Base-by-base conservation (phyloP, 2,329 filamentous ascomycete species). In the Sarocladium oryzae region DNA sequence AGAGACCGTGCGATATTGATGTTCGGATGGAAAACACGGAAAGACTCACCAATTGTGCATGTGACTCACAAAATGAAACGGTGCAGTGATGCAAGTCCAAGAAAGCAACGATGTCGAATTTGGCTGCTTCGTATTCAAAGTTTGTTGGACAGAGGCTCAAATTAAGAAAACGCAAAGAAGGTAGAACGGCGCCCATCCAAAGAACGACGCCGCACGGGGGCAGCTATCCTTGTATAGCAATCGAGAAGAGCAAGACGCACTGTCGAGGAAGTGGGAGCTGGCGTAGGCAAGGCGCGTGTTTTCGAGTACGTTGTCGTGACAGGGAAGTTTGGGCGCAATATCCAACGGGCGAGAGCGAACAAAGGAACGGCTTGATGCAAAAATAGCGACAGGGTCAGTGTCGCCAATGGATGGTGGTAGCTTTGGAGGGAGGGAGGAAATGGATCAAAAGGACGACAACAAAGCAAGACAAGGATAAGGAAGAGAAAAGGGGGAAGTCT, bases 311-410 rank as follows among this genome's bases (percentile, higher is more conserved):
- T 30, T 30, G 28, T 7, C 28, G 7, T 7, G 7, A 30, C 28
- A 13, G 28, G 28, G 7, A 13, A 30, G 28, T 7, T 30, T 7
- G 7, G 28, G 28, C 28, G 28, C 28, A 30, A 13, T 30, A 30
- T 7, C 28, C 28, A 30, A 30, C 7, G 13, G 28, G 28, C 8
- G 7, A 15, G 6, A 16, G 35, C n/a, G 24, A 33, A 48, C 43
- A 48, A 48, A 48, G 43, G 43, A 48, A 33, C 16, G 43, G 5
- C 28, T 16, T 20, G 43, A 30, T 21, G 21, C 43, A 20, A 48
- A 48, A 48, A 32, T 48, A 33, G 43, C 26, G 43, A 48, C 43
- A 21, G 10, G 28, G 43, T 20, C 16, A 5, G 23, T 45, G 28
- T 48, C 26, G 26, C 28, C 11, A n/a, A n/a, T n/a, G 21, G n/a